Evolutionary conservation across 2,329 filamentous ascomycete genomes (phyloP).

Genomic region (Verticillium alfalfae): DNA sequence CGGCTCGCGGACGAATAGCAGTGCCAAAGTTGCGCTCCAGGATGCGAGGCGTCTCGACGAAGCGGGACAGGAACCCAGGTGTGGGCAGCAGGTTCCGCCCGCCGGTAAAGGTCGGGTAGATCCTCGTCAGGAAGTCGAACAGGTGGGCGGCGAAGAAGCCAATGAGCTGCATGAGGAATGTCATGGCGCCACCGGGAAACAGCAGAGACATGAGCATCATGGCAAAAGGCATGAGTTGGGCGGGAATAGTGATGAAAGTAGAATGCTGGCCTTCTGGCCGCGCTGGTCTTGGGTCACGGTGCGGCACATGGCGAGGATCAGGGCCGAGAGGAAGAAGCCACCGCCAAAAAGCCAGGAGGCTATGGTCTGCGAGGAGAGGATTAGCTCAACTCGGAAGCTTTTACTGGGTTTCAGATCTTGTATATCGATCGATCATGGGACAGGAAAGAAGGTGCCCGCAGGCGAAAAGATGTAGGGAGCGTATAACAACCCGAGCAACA

Average conservation of each 20-base stretch:
- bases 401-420: neutral
- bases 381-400: neutral
- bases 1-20: constrained; percentile 37
- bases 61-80: constrained; percentile 63
- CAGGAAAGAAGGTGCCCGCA: constrained; percentile 8
- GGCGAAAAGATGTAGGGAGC: constrained; percentile 53
- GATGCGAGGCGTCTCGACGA: constrained; percentile 50
- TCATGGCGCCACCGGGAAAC: constrained; percentile 47
- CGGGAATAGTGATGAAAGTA: constrained; percentile 82
- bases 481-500: constrained; percentile 53
- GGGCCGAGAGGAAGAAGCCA: constrained; percentile 51
- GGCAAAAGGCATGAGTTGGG: constrained; percentile 74
- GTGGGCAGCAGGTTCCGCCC: constrained; percentile 73
- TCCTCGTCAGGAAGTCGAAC: constrained; percentile 81
- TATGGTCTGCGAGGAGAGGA: constrained; percentile 32
- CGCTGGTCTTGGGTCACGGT: constrained; percentile 83
- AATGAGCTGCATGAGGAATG: constrained; percentile 59
- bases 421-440: neutral
- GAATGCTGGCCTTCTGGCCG: constrained; percentile 70
- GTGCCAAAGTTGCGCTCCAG: constrained; percentile 57
- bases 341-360: constrained; percentile 47
- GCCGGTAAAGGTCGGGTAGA: constrained; percentile 86
- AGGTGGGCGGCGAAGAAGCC: constrained; percentile 86
- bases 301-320: constrained; percentile 77
- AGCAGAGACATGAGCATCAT: constrained; percentile 73